Evolutionary conservation across 805 yeast species (phyloP), one percentile per base, ranked within the genome.

Genomic region (Nakazawaea holstii): DNA sequence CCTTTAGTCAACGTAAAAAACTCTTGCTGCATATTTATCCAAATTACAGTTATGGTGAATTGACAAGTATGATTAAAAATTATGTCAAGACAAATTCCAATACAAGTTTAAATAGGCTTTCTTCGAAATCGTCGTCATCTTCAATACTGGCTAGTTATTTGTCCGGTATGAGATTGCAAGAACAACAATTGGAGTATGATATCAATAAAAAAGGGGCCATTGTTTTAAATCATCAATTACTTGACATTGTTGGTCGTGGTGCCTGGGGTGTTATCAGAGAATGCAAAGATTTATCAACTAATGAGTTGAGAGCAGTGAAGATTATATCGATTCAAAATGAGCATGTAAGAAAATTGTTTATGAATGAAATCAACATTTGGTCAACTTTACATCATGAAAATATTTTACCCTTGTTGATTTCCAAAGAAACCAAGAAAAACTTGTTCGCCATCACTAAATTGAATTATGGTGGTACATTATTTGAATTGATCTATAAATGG

Each of bases 261-360:
- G 95, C 96, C 0, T 91, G 94, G 85, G 95, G 96, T 9, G 75
- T 83, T 28, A 84, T 90, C 9, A 69, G 95, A 49, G 92, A 86
- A 59, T 86, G 92, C 52, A 62, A 58, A 8, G 52, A 63, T 13
- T 49, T 55, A 11, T 59, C 24, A 17, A 28, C 30, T 35, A 20
- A 28, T 20, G 28, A 31, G 8, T 5, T 45, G 5, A 58, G 59
- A 54, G 61, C 66, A 42, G 51, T 69, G 55, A 56, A 65, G 49
- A 50, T 63, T 32, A 57, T 64, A 45, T 53, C 59, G 39, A 48
- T 39, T 56, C 54, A 55, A 54, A 73, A 70, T 64, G 73, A 70
- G 20, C 65, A 64, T 51, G 80, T 82, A 8, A 74, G 77, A 45
- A 67, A 70, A 14, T 79, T 83, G 32, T 84, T 88, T 56, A 73